Evolutionary conservation across 805 yeast species (phyloP).

Genomic region (Candida vartiovaarae): DNA sequence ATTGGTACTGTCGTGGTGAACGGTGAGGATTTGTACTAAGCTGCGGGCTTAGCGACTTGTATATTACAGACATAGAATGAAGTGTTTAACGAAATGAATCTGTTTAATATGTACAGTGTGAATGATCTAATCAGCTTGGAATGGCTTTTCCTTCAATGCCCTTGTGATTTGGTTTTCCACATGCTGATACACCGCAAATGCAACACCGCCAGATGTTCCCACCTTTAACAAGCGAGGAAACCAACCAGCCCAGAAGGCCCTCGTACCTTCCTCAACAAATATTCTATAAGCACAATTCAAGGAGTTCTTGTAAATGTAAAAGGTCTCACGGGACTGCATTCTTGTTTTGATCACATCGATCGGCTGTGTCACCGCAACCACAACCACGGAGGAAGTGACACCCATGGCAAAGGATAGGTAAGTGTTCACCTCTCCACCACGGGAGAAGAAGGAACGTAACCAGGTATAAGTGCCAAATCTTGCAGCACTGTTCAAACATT

Average conservation of each 20-base stretch:
- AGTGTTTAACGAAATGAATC: not conserved
- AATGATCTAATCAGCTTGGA: conserved; percentile 21
- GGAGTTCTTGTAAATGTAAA: conserved; percentile 50
- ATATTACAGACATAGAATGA: not conserved
- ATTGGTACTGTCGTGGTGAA: conserved; percentile 48
- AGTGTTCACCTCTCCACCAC: conserved; percentile 29
- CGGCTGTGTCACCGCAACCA: conserved; percentile 78
- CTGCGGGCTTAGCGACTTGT: not conserved
- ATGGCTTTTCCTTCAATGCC: conserved; percentile 32
- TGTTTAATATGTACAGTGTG: not conserved
- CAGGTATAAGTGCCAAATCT: conserved; percentile 80
- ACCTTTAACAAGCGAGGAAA: conserved; percentile 65
- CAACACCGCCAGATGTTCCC: conserved; percentile 62
- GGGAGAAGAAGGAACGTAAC: conserved; percentile 61
- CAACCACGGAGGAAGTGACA: conserved; percentile 60
- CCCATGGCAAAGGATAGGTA: conserved; percentile 39
- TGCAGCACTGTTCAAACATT: conserved; percentile 69
- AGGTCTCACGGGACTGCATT: conserved; percentile 73
- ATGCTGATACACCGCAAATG: conserved; percentile 55
- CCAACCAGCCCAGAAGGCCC: conserved; percentile 52
- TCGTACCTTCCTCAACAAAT: conserved; percentile 38
- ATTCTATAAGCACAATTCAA: conserved; percentile 46
- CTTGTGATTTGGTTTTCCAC: conserved; percentile 40
- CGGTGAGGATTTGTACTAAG: conserved; percentile 13
- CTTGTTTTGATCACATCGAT: conserved; percentile 82